phyloP scores from a whole-genome alignment of 2,329 filamentous ascomycete species.

The Pseudogymnoascus sp. region DNA sequence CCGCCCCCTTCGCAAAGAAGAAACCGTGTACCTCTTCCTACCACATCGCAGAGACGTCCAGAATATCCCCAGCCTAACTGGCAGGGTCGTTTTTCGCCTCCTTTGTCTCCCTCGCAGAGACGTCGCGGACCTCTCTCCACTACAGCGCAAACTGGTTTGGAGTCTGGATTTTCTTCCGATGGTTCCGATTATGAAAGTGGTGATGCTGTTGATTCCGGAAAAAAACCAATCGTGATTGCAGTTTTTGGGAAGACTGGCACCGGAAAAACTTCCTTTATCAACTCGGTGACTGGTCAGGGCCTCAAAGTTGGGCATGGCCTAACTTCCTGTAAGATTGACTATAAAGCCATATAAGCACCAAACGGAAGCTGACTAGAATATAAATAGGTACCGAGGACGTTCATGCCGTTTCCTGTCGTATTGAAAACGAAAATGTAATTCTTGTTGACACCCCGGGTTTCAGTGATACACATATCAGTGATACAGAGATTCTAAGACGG shows the following conservation, averaged over 20 bases:
- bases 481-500: slow-evolving; percentile 31
- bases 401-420: background rate
- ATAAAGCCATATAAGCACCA: background rate
- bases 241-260: slow-evolving; percentile 35
- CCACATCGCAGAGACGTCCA: background rate
- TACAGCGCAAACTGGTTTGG: background rate
- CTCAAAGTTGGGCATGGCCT: slow-evolving; percentile 26
- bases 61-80: background rate
- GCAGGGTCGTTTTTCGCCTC: background rate
- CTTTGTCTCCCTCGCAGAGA: too few species aligned
- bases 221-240: slow-evolving; percentile 22
- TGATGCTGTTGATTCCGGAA: slow-evolving; percentile 19
- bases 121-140: background rate
- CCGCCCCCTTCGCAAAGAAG: background rate
- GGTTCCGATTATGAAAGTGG: background rate
- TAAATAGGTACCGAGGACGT: slow-evolving; percentile 12
- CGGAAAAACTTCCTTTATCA: slow-evolving; percentile 34
- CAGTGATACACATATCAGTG: slow-evolving; percentile 30
- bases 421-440: slow-evolving; percentile 7
- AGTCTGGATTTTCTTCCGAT: background rate
- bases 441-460: slow-evolving; percentile 36
- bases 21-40: background rate
- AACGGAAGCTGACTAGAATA: background rate
- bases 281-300: slow-evolving; percentile 15
- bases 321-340: slow-evolving; percentile 21